Conservation (phyloP, 495 filamentous ascomycete species). For the Podospora pseudoanserina region DNA sequence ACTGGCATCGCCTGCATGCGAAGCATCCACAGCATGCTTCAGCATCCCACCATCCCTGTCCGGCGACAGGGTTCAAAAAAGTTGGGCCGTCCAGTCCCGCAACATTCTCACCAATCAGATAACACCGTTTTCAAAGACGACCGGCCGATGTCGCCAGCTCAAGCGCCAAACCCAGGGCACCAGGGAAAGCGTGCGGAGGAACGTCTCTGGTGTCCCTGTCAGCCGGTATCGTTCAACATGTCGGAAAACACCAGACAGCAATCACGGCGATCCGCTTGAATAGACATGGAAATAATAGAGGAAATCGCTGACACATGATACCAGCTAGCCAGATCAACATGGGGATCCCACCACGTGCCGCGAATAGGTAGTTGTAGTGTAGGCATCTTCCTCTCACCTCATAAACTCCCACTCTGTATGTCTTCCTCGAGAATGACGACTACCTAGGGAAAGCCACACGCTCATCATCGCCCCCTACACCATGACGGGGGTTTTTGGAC, state of each 20-base stretch:
- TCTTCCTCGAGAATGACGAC: background rate
- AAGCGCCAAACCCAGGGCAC: background rate
- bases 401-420: background rate
- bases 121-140: constrained; percentile 30
- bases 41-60: constrained; percentile 29
- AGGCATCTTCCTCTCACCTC: too few relatives aligned
- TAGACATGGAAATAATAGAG: background rate
- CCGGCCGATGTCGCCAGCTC: constrained; percentile 36
- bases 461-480: background rate
- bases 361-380: too few relatives aligned
- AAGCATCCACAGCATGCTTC: constrained; percentile 25
- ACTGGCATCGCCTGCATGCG: constrained; percentile 35
- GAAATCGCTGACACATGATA: background rate
- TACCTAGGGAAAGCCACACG: background rate
- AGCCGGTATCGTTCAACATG: constrained; percentile 20
- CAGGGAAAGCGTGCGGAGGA: constrained; percentile 6
- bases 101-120: constrained; percentile 28
- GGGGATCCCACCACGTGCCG: background rate
- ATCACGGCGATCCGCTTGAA: background rate
- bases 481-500: constrained; percentile 5
- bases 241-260: background rate
- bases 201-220: constrained; percentile 12
- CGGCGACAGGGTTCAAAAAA: constrained; percentile 11
- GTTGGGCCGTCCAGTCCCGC: constrained; percentile 22
- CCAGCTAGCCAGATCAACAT: background rate